Evolutionary conservation across 306 rosid species (phyloP), one percentile per base, ranked within the genome.

Genomic region (Begonia peltatifolia): DNA sequence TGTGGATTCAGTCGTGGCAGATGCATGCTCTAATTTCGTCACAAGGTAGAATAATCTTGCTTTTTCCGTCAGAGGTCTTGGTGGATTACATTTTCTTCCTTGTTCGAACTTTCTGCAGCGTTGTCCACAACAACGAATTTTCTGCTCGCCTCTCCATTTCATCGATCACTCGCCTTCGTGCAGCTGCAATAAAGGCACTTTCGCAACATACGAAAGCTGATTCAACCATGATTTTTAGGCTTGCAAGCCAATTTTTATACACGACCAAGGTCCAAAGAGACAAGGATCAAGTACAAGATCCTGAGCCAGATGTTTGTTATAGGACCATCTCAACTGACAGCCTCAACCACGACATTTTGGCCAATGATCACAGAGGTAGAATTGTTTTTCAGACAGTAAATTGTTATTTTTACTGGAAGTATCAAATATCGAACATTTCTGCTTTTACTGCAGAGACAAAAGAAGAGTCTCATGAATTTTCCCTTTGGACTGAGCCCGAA

Each of bases 101-200:
- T 30, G 23, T 67, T 67, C 49, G 42, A 55, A 63, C 63, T 58
- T 50, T 58, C 63, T 68, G 70, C 93, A 88, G 95, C 71, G 69
- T 82, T 70, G 71, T 88, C 58, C 71, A 64, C 74, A 82, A 84
- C 70, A 66, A 79, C 65, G 97, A 84, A 62, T 88, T 84, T 76
- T 79, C 95, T 50, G 55, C 93, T 2, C 82, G 84, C 68, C 89
- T 88, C 65, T 88, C 97, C 51, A 74, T 75, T 68, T 79, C 84
- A 76, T 88, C 93, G 6, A 48, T 88, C 55, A 52, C 84, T 74
- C 82, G 88, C 63, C 93, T 88, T 65, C 80, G 93, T 74, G 93
- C 87, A 57, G 84, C 88, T 62, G 95, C 97, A 61, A 77, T 84
- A 55, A 70, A 74, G 63, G 76, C 79, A 65, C 76, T 88, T 60